Evolutionary conservation across 306 rosid species (phyloP).

Genomic region (Rosa persica): DNA sequence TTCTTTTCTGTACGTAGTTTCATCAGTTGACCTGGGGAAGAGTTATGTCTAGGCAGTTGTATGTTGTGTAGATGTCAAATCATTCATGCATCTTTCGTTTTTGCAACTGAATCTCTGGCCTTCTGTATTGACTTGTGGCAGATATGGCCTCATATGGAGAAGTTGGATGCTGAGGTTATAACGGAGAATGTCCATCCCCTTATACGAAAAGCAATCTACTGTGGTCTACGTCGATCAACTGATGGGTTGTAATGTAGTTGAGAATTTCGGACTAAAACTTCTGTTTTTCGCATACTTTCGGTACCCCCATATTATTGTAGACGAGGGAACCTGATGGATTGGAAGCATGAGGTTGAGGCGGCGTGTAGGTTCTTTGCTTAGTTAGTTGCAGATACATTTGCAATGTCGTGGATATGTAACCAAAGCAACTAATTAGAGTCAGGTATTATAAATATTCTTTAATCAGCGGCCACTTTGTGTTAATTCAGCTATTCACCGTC

Average conservation of each 20-base stretch:
- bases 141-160: conserved; percentile 90
- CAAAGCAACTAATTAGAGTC: background rate
- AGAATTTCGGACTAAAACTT: background rate
- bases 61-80: background rate
- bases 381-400: background rate
- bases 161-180: conserved; percentile 73
- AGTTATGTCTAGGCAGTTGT: background rate
- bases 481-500: background rate
- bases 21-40: background rate
- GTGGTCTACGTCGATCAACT: conserved; percentile 64
- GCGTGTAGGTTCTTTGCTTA: background rate
- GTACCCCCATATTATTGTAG: background rate
- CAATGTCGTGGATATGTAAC: background rate
- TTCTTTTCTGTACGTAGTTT: background rate
- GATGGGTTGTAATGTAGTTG: conserved; percentile 35
- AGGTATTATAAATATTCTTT: background rate
- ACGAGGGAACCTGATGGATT: conserved; percentile 1
- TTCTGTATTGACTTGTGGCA: conserved; percentile 33
- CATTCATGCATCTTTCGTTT: background rate
- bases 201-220: conserved; percentile 58
- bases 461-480: background rate
- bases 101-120: background rate
- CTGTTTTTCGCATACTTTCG: background rate
- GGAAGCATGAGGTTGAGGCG: background rate
- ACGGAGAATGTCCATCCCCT: conserved; percentile 67